Evolutionary conservation across 1,139 yeast species (phyloP), one percentile per base, ranked within the genome.

Genomic region (Pichia sp.): DNA sequence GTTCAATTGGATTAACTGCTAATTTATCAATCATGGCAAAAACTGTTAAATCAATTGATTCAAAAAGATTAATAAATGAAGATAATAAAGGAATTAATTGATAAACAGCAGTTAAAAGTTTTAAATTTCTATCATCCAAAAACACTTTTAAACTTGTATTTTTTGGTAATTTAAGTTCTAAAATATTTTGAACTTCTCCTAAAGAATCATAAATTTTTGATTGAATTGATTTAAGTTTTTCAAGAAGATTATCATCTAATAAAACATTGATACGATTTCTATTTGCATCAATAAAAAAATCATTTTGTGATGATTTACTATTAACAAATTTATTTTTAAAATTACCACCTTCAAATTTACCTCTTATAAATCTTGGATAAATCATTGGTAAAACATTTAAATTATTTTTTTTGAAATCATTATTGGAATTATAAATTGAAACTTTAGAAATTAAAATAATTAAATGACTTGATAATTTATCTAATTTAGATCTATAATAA

Each of bases 261-360:
- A 77, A 61, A 1, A 74, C 62, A 49, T 76, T 76, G 35, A 71
- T 68, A 50, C 68, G 76, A 43, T 41, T 39, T 4, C 48, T 38
- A 16, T 48, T 47, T 11, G 48, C 48, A 37, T 53, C 54, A n/a
- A 51, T 52, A 29, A 52, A 50, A n/a, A 50, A 44, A 33, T 51
- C 51, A 35, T 42, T 44, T 6, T 37, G 37, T 4, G 11, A 2
- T n/a, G 9, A 25, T 35, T 30, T 49, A 2, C 42, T 49, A 22
- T 46, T 30, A 52, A 77, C 78, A 54, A 81, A 80, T 29, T 85
- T 85, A 55, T 81, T 82, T 42, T 78, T 73, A 82, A 87, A 82
- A 53, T 80, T 80, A 8, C 87, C 89, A 9, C 87, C 90, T 55
- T 79, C 80, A 58, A 79, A 82, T 47, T 76, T 80, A 39, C 78